These are phyloP conservation scores for Cladosporium sp. DNA, from an alignment of 2,329 filamentous ascomycete genomes.

Conservation along the genomic window DNA sequence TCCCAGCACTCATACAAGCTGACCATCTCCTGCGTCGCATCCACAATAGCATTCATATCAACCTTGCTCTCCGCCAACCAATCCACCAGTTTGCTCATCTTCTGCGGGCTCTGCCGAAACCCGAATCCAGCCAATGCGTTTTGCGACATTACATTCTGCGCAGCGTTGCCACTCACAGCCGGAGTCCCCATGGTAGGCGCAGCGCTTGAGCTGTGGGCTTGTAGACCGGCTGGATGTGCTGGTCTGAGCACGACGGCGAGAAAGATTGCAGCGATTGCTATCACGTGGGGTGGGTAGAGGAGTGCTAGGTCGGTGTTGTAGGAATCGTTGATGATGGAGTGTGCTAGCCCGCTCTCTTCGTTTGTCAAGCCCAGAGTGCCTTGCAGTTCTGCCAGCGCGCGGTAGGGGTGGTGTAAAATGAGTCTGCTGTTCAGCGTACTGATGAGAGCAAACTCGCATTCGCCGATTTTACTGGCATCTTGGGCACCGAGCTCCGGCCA, in stretches of 20 bases:
- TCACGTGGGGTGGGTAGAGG: slow-evolving; percentile 76
- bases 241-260: slow-evolving; percentile 78
- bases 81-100: slow-evolving; percentile 53
- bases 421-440: slow-evolving; percentile 86
- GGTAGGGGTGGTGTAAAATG: slow-evolving; percentile 87
- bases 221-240: slow-evolving; percentile 40
- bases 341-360: slow-evolving; percentile 73
- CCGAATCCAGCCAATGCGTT: slow-evolving; percentile 23
- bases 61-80: slow-evolving; percentile 85
- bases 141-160: slow-evolving; percentile 34
- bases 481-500: slow-evolving; percentile 75
- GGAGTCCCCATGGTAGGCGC: slow-evolving; percentile 17
- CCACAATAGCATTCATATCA: slow-evolving; percentile 77
- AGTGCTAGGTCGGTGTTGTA: slow-evolving; percentile 90
- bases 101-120: slow-evolving; percentile 33
- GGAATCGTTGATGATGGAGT: slow-evolving; percentile 84
- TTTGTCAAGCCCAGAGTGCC: slow-evolving; percentile 64
- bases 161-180: slow-evolving; percentile 23
- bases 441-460: slow-evolving; percentile 91
- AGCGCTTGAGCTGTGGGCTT: slow-evolving; percentile 36
- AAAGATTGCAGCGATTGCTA: slow-evolving; percentile 81
- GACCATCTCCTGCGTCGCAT: slow-evolving; percentile 87
- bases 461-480: slow-evolving; percentile 79
- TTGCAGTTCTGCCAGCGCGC: slow-evolving; percentile 68
- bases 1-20: slow-evolving; percentile 79